Evolutionary conservation across 1,284 basidiomycete species (phyloP), one percentile per base, ranked within the genome.

Genomic region (Ustilago trichophora): DNA sequence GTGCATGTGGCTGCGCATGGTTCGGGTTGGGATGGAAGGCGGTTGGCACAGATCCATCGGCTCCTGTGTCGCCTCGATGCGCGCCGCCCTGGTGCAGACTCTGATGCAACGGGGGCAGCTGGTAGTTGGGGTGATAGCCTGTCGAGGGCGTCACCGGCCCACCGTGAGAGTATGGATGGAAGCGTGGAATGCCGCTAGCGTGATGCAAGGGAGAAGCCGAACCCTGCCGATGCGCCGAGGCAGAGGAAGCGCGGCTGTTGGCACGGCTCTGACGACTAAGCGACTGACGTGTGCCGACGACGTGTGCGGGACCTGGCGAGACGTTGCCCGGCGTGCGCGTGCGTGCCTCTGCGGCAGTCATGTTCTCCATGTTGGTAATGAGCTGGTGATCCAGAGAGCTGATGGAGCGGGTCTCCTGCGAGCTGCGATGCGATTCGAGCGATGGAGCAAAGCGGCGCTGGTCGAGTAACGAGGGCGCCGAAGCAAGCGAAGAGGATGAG

Each of bases 151-250:
- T 49, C 15, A 45, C 53, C 2, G 68, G 53, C 9, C 51, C 48
- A 13, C 73, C 73, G 27, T 64, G 62, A 41, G 73, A 74, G 26
- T 78, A 78, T 3, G 76, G 76, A 52, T 78, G 76, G 58, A 76
- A 78, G 32, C 76, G 66, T 2, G 76, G 74, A n/a, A 69, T 66
- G 21, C 67, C 72, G 16, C 64, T 59, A 8, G 72, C 60, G 57
- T 75, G 72, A 52, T 78, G 76, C 43, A 78, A 55, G 10, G 76
- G 76, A 12, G 75, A 76, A 13, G 76, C 73, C 25, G 74, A 76
- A 8, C 76, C 76, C 35, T 63, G 63, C 11, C 76, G 58, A 33
- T 78, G 74, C 19, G 63, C 67, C n/a, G 76, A 78, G 10, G 68
- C 58, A 27, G 76, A 78, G 12, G 67, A 72, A 10, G 74, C 70